phyloP scores from a whole-genome alignment of 441 rosid genomes.

The Populus tomentosa region DNA sequence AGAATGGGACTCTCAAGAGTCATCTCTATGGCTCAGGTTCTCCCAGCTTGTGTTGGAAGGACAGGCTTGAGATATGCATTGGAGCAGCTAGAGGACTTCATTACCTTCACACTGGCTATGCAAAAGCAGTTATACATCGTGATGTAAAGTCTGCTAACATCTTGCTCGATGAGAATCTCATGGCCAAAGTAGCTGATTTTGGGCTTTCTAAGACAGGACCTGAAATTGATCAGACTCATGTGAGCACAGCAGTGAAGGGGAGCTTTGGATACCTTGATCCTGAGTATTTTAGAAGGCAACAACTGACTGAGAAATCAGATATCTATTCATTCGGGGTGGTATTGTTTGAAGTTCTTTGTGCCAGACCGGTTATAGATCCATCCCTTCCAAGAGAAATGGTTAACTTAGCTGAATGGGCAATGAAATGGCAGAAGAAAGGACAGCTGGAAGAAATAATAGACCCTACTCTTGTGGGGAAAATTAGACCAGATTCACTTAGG shows the following conservation, averaged over 20 bases:
- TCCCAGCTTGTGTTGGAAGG: conserved; percentile 5
- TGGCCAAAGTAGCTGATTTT: conserved; percentile 1
- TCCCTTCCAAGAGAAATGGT: conserved; percentile 71
- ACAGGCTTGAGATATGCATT: conserved; percentile 1
- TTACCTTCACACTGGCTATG: neutral
- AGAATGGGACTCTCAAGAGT: conserved; percentile 48
- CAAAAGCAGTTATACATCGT: neutral
- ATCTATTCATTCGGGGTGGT: neutral
- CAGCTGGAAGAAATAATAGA: conserved; percentile 69
- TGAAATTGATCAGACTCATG: neutral
- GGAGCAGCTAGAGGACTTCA: neutral
- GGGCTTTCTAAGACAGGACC: neutral
- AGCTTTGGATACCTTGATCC: neutral
- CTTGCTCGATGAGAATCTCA: neutral
- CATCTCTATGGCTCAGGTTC: conserved; percentile 6
- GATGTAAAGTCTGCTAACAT: neutral
- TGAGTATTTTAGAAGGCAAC: conserved; percentile 1
- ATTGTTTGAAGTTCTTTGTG: neutral
- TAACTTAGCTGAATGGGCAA: conserved; percentile 86
- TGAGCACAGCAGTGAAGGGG: neutral
- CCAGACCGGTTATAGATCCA: conserved; percentile 59
- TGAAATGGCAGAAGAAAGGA: conserved; percentile 82
- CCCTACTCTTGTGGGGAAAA: neutral
- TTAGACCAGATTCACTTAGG: neutral
- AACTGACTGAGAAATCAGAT: neutral